phyloP scores from a whole-genome alignment of 768 basidiomycete genomes.

The Russula sp. region DNA sequence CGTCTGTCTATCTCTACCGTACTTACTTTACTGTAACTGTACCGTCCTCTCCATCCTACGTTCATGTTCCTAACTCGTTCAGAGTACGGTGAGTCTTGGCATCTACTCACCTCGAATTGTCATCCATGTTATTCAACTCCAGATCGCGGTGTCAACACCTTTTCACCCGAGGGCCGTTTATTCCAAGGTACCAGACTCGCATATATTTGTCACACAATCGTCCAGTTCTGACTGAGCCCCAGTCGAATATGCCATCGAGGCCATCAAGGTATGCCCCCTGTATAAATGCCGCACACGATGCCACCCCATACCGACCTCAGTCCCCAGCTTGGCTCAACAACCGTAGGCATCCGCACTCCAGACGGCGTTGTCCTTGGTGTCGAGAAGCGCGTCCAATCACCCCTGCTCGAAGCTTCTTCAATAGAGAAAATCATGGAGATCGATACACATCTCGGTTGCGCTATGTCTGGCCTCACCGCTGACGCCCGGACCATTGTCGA shows the following conservation, averaged over 20 bases:
- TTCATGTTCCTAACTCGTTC: constrained; percentile 90
- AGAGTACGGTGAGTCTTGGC: constrained; percentile 63
- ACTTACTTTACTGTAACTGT: background rate
- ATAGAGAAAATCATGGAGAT: constrained; percentile 99
- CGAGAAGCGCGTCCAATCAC: constrained; percentile 97
- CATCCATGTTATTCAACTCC: background rate
- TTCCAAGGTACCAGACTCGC: constrained; percentile 72
- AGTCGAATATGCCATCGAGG: constrained; percentile 99
- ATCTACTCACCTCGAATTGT: background rate
- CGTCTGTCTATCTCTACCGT: background rate
- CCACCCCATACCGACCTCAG: constrained; percentile 1
- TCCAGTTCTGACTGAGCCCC: constrained; percentile 20
- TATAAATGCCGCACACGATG: background rate
- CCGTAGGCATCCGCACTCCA: constrained; percentile 88
- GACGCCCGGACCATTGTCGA: constrained; percentile 99
- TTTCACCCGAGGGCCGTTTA: constrained; percentile 95
- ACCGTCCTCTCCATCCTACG: background rate
- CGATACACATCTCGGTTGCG: constrained; percentile 91
- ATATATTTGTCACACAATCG: background rate
- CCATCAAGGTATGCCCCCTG: constrained; percentile 72
- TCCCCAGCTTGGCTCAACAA: constrained; percentile 89
- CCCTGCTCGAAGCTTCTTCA: constrained; percentile 87
- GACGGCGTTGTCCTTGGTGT: constrained; percentile 91
- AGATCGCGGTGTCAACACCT: constrained; percentile 98
- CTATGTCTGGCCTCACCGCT: constrained; percentile 95